Conservation (phyloP, 108 stramenopile species). For the Mayamaea pseudoterrestris region DNA sequence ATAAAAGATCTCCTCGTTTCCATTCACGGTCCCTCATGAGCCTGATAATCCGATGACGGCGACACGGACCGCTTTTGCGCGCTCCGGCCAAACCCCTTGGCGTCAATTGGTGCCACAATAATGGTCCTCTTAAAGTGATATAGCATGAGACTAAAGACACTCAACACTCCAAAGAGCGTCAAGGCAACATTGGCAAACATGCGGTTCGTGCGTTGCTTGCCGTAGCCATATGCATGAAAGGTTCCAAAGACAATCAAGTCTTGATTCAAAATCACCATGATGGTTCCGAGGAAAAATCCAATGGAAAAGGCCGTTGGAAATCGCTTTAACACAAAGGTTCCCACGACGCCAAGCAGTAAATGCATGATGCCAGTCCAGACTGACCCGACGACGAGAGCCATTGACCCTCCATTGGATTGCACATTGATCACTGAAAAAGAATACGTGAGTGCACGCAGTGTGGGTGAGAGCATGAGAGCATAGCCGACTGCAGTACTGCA, state of each 20-base stretch:
- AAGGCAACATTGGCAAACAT: slow-evolving; percentile 58
- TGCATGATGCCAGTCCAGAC: slow-evolving; percentile 64
- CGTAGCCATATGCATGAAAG: slow-evolving; percentile 44
- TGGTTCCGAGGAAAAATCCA: slow-evolving; percentile 62
- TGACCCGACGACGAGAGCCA: slow-evolving; percentile 46
- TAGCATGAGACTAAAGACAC: slow-evolving; percentile 50
- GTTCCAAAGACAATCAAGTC: slow-evolving; percentile 62
- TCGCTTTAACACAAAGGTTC: slow-evolving; percentile 77
- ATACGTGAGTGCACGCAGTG: neutral
- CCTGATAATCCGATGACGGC: too few relatives aligned
- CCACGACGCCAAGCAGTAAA: slow-evolving; percentile 49
- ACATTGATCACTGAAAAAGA: slow-evolving; percentile 40
- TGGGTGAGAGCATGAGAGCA: neutral
- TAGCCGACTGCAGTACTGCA: neutral
- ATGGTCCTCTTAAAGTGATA: slow-evolving; percentile 57
- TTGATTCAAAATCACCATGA: slow-evolving; percentile 65
- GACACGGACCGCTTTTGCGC: too few relatives aligned
- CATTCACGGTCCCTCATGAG: too few relatives aligned
- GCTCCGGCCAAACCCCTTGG: too few relatives aligned
- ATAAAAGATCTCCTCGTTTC: too few relatives aligned
- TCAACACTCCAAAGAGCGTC: slow-evolving; percentile 37
- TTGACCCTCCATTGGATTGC: slow-evolving; percentile 30
- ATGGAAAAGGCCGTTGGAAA: slow-evolving; percentile 73
- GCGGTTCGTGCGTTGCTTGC: slow-evolving; percentile 32
- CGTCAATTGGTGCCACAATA: slow-evolving; percentile 40